A percentile compares a stretch with the other conserved stretches of the same genome.
Evolutionary conservation across 2,329 filamentous ascomycete genomes (phyloP).

Genomic region (Aspergillus aculeatinus): DNA sequence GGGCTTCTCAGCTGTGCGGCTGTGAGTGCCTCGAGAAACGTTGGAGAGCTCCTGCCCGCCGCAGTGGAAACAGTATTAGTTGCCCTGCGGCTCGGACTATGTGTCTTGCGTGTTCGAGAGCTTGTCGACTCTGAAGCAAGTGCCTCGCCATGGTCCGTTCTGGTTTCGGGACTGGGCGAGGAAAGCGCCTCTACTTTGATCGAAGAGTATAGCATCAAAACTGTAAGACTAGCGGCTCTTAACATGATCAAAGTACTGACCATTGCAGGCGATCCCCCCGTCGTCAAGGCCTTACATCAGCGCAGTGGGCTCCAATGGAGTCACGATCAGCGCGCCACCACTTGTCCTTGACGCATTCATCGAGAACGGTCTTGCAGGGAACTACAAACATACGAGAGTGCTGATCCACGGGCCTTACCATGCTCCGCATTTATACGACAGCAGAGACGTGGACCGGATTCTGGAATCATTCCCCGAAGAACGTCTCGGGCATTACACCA

Average conservation of each 20-base stretch:
- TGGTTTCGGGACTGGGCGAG: slow-evolving; percentile 41
- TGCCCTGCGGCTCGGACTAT: slow-evolving; percentile 46
- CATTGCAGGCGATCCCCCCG: slow-evolving; percentile 44
- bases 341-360: slow-evolving; percentile 54
- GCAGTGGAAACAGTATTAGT: slow-evolving; percentile 45
- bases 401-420: slow-evolving; percentile 61
- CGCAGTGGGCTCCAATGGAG: slow-evolving; percentile 58
- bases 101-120: slow-evolving; percentile 38
- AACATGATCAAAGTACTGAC: slow-evolving; percentile 1
- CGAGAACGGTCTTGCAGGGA: slow-evolving; percentile 49
- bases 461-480: slow-evolving; percentile 39
- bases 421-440: slow-evolving; percentile 55
- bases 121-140: slow-evolving; percentile 34
- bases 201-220: slow-evolving; percentile 21
- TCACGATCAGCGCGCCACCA: slow-evolving; percentile 61
- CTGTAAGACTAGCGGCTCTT: slow-evolving; percentile 22
- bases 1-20: slow-evolving; percentile 44
- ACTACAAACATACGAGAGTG: slow-evolving; percentile 53
- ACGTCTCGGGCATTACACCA: slow-evolving; percentile 26
- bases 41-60: slow-evolving; percentile 43
- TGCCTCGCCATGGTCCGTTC: slow-evolving; percentile 42
- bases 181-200: slow-evolving; percentile 29
- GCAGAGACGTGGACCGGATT: slow-evolving; percentile 53
- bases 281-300: slow-evolving; percentile 59
- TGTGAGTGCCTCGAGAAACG: slow-evolving; percentile 40